Evolutionary conservation across 2,329 filamentous ascomycete species (phyloP).

Genomic region (Celoporthe dispersa): DNA sequence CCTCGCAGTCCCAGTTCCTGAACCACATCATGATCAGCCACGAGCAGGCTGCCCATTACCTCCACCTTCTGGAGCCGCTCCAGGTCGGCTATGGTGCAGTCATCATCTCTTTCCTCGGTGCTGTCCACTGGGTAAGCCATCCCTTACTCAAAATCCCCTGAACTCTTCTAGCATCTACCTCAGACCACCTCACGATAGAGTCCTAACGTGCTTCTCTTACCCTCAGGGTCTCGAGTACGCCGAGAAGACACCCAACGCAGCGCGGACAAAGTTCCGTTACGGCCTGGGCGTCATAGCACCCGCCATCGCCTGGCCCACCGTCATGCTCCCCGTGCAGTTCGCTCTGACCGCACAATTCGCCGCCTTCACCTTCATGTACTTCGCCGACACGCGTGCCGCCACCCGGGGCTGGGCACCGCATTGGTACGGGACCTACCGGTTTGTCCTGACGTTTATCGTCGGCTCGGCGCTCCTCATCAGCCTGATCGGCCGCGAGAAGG

Average conservation of each 20-base stretch:
- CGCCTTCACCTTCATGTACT: slow-evolving; percentile 85
- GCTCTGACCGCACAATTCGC: slow-evolving; percentile 85
- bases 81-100: slow-evolving; percentile 92
- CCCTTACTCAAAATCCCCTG: too few relatives aligned
- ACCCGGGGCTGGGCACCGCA: slow-evolving; percentile 76
- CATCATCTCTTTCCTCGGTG: slow-evolving; percentile 91
- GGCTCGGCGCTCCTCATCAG: slow-evolving; percentile 80
- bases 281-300: slow-evolving; percentile 81
- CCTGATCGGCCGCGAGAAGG: slow-evolving; percentile 80
- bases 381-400: slow-evolving; percentile 76
- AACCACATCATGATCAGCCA: slow-evolving; percentile 70
- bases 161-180: neutral
- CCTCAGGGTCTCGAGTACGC: slow-evolving; percentile 77
- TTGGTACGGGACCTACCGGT: slow-evolving; percentile 91
- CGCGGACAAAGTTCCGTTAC: slow-evolving; percentile 79
- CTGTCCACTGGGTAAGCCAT: slow-evolving; percentile 75
- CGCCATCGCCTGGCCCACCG: slow-evolving; percentile 85
- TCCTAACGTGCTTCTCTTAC: neutral
- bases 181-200: neutral
- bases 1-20: slow-evolving; percentile 63
- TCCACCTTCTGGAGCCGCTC: slow-evolving; percentile 80
- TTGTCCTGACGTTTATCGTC: slow-evolving; percentile 88
- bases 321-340: slow-evolving; percentile 82
- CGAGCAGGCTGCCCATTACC: slow-evolving; percentile 71
- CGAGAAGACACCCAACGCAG: slow-evolving; percentile 60